Evolutionary conservation across 495 filamentous ascomycete genomes (phyloP), one percentile per base, ranked within the genome.

Genomic region (Hypoxylon fuscum): DNA sequence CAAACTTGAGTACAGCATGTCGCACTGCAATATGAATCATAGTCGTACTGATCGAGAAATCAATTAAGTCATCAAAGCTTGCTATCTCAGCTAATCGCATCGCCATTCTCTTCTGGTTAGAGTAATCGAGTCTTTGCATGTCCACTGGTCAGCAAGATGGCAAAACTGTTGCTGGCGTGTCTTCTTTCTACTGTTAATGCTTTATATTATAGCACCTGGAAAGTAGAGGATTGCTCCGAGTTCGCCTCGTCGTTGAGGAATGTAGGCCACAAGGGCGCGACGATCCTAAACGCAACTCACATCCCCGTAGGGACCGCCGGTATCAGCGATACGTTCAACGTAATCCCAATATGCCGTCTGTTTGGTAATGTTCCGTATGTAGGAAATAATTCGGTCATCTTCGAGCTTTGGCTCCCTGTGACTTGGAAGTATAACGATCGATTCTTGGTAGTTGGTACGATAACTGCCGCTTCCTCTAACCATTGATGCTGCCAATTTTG

Each of bases 391-490:
- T 62, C 58, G 2, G 52, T 66, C 10, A 38, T 57, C 20, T 66
- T 62, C 17, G 70, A 75, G 35, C 49, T 76, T 3, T 74, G 64
- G 63, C 46, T 75, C 0, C 75, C 74, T 1, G 38, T 55, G 8
- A 6, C 40, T 0, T 27, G 52, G 1, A 43, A 63, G 20, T 76
- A 74, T 40, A 72, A 74, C 27, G 63, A 51, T 8, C 54, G 73
- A 50, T 76, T 70, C 27, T 45, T 76, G 29, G 72, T 69, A 5
- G 72, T 72, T 5, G 74, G 71, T 74, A 65, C 37, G 67, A 38
- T 25, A 40, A 14, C 21, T 22, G 9, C 22, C 9, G 8, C 12
- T 15, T 20, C 20, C 1, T 22, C 27, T 20, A 10, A n/a, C n/a
- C n/a, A 6, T 37, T 15, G 46, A 32, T 31, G 22, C n/a, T n/a